phyloP scores from a whole-genome alignment of 768 basidiomycete species.

The Podaxis rugospora region DNA sequence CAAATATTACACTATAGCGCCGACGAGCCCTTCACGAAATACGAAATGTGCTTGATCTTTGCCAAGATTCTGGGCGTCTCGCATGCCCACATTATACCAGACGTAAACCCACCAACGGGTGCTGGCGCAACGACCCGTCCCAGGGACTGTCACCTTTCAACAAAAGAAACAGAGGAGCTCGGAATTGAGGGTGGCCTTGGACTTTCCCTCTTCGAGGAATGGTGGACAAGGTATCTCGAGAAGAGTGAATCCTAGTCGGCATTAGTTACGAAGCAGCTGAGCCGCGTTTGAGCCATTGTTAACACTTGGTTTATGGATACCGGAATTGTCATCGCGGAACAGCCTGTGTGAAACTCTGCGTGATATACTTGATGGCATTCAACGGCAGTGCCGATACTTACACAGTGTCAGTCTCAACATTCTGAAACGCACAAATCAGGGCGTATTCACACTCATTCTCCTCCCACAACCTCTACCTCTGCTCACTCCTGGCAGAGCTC shows the following conservation, averaged over 20 bases:
- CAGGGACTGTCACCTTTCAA: conserved; percentile 74
- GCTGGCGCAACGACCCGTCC: conserved; percentile 71
- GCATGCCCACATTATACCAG: conserved; percentile 71
- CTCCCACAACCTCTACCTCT: background rate
- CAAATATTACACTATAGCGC: conserved; percentile 84
- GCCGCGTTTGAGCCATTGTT: background rate
- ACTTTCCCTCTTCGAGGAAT: conserved; percentile 71
- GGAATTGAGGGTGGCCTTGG: conserved; percentile 55
- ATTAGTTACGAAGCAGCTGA: background rate
- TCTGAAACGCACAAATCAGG: too few relatives aligned
- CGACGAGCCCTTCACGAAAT: conserved; percentile 84
- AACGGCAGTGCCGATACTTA: too few relatives aligned
- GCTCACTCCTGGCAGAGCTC: background rate
- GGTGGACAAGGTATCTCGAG: conserved; percentile 66
- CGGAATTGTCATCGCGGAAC: too few relatives aligned
- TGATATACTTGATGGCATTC: too few relatives aligned
- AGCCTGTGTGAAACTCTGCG: too few relatives aligned
- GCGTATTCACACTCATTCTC: background rate
- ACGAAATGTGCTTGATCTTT: conserved; percentile 84
- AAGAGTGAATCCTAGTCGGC: conserved; percentile 1
- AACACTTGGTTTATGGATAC: too few relatives aligned
- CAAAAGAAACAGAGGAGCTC: conserved; percentile 68
- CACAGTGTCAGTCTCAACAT: too few relatives aligned
- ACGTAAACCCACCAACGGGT: conserved; percentile 61
- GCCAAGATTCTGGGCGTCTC: conserved; percentile 65